Evolutionary conservation across 2,329 filamentous ascomycete genomes (phyloP).

Genomic region (Coniochaeta hoffmannii): DNA sequence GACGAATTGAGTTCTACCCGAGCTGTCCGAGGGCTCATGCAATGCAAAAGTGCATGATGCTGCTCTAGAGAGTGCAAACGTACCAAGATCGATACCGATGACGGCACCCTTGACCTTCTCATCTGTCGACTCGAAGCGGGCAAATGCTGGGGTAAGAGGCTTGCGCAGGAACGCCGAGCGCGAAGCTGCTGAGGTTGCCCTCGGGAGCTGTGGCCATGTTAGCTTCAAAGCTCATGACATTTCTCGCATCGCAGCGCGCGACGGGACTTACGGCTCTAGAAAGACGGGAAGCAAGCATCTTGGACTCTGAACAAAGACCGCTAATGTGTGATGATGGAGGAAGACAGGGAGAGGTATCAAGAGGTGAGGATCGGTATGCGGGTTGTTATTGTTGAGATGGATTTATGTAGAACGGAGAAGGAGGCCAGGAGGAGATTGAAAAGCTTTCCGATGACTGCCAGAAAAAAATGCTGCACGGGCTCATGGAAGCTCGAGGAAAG

Average conservation of each 20-base stretch:
- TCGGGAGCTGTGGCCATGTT: slow-evolving; percentile 56
- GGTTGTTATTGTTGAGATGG: neutral
- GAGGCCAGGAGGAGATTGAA: slow-evolving; percentile 3
- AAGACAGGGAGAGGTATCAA: slow-evolving; percentile 25
- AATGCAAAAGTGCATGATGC: neutral
- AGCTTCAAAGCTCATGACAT: slow-evolving; percentile 11
- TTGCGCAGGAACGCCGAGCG: slow-evolving; percentile 63
- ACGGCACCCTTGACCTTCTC: slow-evolving; percentile 91
- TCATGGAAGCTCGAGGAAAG: slow-evolving; percentile 4
- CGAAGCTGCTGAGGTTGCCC: slow-evolving; percentile 62
- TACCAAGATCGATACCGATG: slow-evolving; percentile 96
- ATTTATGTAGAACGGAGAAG: slow-evolving; percentile 4
- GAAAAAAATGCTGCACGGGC: slow-evolving; percentile 3
- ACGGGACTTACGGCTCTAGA: slow-evolving; percentile 62
- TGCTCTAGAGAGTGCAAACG: slow-evolving; percentile 29
- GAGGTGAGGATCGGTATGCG: slow-evolving; percentile 8
- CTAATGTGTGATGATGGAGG: slow-evolving; percentile 20
- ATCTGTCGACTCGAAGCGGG: slow-evolving; percentile 71
- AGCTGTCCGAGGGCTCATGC: neutral
- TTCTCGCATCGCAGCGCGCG: slow-evolving; percentile 7
- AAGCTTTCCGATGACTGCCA: slow-evolving; percentile 1
- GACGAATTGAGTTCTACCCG: no score
- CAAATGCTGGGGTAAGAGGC: slow-evolving; percentile 65
- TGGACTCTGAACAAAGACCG: slow-evolving; percentile 30
- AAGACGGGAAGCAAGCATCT: slow-evolving; percentile 66